Conservation (phyloP, 2,329 filamentous ascomycete species). For the Phyllosticta paracitricarpa region DNA sequence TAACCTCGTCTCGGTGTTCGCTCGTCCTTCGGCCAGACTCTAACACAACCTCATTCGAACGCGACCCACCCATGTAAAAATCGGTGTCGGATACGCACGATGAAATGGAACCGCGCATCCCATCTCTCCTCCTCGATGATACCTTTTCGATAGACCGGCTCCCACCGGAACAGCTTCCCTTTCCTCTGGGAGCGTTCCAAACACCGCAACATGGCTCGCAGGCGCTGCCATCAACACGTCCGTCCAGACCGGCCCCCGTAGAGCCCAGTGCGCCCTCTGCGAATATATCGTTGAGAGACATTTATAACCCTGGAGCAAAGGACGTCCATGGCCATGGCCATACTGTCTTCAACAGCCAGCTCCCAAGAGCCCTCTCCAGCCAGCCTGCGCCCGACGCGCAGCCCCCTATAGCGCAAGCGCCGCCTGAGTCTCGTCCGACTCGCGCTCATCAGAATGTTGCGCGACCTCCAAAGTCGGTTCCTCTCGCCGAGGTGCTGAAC, state of each 20-base stretch:
- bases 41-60: constrained; percentile 8
- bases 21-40: constrained; percentile 3
- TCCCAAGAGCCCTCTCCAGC: not conserved
- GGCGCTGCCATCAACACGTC: not conserved
- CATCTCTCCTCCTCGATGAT: constrained; percentile 10
- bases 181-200: constrained; percentile 6
- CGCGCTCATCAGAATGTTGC: not conserved
- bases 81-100: constrained; percentile 4
- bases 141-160: constrained; percentile 6
- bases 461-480: constrained; percentile 18
- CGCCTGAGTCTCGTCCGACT: not conserved
- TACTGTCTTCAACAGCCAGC: not conserved
- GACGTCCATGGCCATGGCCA: constrained; percentile 3
- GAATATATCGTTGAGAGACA: constrained; percentile 4
- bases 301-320: constrained; percentile 4
- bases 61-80: constrained; percentile 8
- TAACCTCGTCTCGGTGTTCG: not conserved
- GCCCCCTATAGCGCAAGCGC: not conserved
- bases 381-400: not conserved
- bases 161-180: constrained; percentile 6
- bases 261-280: constrained; percentile 8
- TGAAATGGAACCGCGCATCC: constrained; percentile 11
- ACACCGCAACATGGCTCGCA: constrained; percentile 2
- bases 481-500: constrained; percentile 27
- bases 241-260: constrained; percentile 10